Percentiles rank a stretch among this genome's conserved stretches.
These are phyloP conservation scores for Fusarium sulawesiense DNA, from an alignment of 2,329 filamentous ascomycete species.

Conservation along the genomic window DNA sequence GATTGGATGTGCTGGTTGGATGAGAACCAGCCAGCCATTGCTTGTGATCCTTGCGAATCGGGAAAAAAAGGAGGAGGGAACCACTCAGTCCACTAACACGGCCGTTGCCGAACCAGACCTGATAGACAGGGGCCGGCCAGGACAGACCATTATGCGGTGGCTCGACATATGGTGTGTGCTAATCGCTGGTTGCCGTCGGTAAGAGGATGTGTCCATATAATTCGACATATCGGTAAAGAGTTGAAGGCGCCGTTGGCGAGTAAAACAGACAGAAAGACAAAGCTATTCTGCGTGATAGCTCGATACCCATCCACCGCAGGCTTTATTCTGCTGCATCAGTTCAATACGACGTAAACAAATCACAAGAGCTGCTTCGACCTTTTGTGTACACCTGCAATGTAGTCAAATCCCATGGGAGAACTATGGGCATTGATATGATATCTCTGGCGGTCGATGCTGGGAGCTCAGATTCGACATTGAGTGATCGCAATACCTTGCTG, in stretches of 20 bases:
- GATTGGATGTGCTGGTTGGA: slow-evolving; percentile 28
- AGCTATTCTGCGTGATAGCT: slow-evolving; percentile 8
- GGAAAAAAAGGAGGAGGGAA: slow-evolving; percentile 14
- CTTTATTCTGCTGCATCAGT: neutral
- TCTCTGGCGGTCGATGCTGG: neutral
- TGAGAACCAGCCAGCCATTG: slow-evolving; percentile 17
- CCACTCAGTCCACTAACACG: slow-evolving; percentile 39
- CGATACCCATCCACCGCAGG: neutral
- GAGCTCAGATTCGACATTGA: neutral
- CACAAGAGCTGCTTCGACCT: neutral
- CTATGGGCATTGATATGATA: neutral
- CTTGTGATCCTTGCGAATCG: slow-evolving; percentile 28
- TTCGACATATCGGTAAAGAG: slow-evolving; percentile 2
- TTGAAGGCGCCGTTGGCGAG: neutral
- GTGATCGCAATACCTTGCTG: neutral
- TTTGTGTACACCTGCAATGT: neutral
- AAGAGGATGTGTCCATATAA: slow-evolving; percentile 29
- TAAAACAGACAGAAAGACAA: slow-evolving; percentile 1
- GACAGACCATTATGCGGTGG: slow-evolving; percentile 37
- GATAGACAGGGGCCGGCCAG: slow-evolving; percentile 25
- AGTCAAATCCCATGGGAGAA: neutral
- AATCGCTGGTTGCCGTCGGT: slow-evolving; percentile 9
- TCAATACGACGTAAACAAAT: neutral
- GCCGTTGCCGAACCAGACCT: slow-evolving; percentile 40
- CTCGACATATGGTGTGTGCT: slow-evolving; percentile 29